phyloP scores from a whole-genome alignment of 768 basidiomycete genomes.

The Lentinula lateritia region DNA sequence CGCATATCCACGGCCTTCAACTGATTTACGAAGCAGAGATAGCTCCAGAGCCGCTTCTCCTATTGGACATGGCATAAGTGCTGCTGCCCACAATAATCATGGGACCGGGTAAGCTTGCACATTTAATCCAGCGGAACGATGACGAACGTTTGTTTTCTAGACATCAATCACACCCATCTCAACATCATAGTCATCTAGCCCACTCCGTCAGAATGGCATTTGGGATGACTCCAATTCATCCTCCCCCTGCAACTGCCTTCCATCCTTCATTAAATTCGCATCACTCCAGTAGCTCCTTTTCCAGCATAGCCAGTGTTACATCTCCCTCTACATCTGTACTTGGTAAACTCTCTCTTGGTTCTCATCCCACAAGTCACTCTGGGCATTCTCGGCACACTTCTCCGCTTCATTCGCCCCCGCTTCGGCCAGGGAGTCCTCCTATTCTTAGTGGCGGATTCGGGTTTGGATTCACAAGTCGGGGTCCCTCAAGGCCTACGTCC shows the following conservation, averaged over 20 bases:
- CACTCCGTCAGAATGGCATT: conserved; percentile 85
- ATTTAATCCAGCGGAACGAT: neutral
- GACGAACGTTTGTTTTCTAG: neutral
- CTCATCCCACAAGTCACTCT: conserved; percentile 4
- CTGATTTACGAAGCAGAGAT: conserved; percentile 29
- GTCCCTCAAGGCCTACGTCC: conserved; percentile 40
- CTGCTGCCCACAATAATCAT: neutral
- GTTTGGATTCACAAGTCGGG: conserved; percentile 4
- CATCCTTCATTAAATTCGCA: conserved; percentile 13
- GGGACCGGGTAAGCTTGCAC: neutral
- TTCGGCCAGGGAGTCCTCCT: neutral
- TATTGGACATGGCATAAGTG: neutral
- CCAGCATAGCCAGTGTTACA: conserved; percentile 12
- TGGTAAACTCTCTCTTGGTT: neutral
- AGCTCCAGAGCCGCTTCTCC: conserved; percentile 63
- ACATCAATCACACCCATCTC: conserved; percentile 14
- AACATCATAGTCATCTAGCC: conserved; percentile 59
- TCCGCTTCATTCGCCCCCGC: conserved; percentile 10
- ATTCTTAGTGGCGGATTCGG: neutral
- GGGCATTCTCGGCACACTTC: conserved; percentile 4
- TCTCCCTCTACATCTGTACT: neutral
- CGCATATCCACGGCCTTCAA: conserved; percentile 13
- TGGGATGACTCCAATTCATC: conserved; percentile 83
- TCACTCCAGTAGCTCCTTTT: neutral
- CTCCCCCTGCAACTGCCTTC: conserved; percentile 12